Percentiles rank a stretch among this genome's conserved stretches.
These are phyloP conservation scores for Chaetomium olivaceum DNA, from an alignment of 2,329 filamentous ascomycete species.

Conservation along the genomic window DNA sequence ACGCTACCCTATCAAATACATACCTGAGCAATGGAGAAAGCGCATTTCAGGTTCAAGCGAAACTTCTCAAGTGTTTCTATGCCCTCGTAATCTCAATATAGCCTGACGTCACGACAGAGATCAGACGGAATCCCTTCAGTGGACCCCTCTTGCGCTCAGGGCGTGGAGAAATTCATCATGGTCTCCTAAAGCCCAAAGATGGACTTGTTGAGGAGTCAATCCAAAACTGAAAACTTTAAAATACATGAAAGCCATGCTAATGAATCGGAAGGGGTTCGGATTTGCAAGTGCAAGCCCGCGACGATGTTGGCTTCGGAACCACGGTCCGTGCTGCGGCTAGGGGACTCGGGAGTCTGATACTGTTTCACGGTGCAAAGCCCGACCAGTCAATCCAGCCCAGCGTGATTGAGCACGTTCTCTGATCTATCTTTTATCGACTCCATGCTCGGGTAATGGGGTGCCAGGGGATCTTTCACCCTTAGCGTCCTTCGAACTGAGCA, in stretches of 20 bases:
- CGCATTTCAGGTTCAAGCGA: background rate
- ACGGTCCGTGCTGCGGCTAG: background rate
- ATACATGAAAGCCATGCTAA: background rate
- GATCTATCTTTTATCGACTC: background rate
- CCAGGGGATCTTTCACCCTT: background rate
- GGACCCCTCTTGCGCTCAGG: background rate
- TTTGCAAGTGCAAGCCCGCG: background rate
- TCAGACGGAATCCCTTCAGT: background rate
- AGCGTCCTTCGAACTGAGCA: slow-evolving; percentile 14
- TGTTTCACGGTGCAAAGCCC: too few species aligned
- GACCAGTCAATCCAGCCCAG: background rate
- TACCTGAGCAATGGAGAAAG: background rate
- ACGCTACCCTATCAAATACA: background rate
- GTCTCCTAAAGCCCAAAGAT: background rate
- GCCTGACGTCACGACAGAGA: background rate
- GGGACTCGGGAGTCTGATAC: too few species aligned
- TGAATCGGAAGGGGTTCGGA: background rate
- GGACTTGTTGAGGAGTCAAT: background rate
- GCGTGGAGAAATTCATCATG: background rate
- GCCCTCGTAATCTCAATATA: background rate
- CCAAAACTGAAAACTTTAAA: too few species aligned
- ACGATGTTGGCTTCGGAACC: background rate
- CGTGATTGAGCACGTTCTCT: background rate
- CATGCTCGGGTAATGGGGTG: slow-evolving; percentile 7
- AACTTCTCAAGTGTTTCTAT: background rate